phyloP scores from a whole-genome alignment of 208 protist genomes.

The Crithidia acanthocephali region DNA sequence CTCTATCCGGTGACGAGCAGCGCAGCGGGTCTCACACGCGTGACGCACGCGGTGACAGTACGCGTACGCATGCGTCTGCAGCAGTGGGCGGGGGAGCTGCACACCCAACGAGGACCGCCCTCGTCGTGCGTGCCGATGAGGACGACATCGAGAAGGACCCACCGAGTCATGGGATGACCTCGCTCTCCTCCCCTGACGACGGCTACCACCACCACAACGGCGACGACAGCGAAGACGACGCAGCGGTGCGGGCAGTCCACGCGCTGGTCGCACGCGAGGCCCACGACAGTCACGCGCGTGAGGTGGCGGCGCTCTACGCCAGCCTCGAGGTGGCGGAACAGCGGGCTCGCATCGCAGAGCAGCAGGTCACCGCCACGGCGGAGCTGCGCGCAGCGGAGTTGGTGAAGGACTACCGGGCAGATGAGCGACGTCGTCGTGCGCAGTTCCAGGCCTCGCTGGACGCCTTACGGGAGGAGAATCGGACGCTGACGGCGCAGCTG shows the following conservation, averaged over 20 bases:
- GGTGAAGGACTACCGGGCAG: constrained; percentile 33
- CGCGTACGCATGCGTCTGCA: too few relatives aligned
- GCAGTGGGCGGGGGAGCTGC: too few relatives aligned
- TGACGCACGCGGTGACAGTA: background rate
- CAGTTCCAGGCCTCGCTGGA: constrained; percentile 58
- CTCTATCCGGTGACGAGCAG: background rate
- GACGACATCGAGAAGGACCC: background rate
- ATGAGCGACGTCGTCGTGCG: constrained; percentile 42
- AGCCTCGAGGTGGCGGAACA: constrained; percentile 36
- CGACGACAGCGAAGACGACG: background rate
- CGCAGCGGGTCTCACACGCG: background rate
- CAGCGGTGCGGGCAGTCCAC: background rate
- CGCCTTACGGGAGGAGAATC: constrained; percentile 53
- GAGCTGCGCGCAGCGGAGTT: constrained; percentile 32
- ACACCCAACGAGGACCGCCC: background rate
- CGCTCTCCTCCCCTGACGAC: background rate
- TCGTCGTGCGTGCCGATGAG: background rate
- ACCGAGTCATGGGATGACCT: background rate
- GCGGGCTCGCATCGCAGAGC: constrained; percentile 24
- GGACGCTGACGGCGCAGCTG: constrained; percentile 38
- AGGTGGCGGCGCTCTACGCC: constrained; percentile 39
- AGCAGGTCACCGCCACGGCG: constrained; percentile 28
- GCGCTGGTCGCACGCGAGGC: constrained; percentile 22
- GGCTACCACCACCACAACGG: background rate
- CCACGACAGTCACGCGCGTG: constrained; percentile 32